Conservation (phyloP, 257 asterid species). For the Solanum tacnaense region DNA sequence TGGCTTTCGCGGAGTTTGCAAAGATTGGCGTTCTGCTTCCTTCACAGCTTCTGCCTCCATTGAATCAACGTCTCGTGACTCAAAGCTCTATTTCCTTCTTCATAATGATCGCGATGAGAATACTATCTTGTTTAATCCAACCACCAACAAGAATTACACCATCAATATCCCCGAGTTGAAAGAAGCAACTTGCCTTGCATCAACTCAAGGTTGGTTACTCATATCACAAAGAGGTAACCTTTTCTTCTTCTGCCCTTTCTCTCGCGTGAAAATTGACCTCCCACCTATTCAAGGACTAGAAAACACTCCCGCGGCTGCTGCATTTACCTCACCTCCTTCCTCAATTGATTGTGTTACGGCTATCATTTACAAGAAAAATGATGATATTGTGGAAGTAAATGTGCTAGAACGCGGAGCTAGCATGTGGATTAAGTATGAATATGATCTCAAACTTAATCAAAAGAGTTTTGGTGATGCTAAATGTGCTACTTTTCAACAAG, state of each 20-base stretch:
- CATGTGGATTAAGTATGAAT: not conserved
- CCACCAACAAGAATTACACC: not conserved
- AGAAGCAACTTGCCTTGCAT: slow-evolving; percentile 14
- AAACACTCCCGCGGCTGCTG: slow-evolving; percentile 3
- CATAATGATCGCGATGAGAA: not conserved
- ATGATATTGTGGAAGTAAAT: not conserved
- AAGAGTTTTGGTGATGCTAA: not conserved
- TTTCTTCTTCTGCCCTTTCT: slow-evolving; percentile 30
- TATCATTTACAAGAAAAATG: not conserved
- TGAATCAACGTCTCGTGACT: not conserved
- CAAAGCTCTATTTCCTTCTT: slow-evolving; percentile 1
- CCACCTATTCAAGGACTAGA: slow-evolving; percentile 8
- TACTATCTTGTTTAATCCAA: not conserved
- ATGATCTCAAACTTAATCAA: not conserved
- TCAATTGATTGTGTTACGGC: slow-evolving; percentile 4
- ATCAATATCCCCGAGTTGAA: slow-evolving; percentile 17
- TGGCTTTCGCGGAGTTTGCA: slow-evolving; percentile 16
- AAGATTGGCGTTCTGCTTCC: slow-evolving; percentile 16
- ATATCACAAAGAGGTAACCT: slow-evolving; percentile 3
- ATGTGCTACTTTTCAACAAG: not conserved
- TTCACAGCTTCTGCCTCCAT: slow-evolving; percentile 1
- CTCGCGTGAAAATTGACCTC: slow-evolving; percentile 12
- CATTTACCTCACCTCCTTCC: slow-evolving; percentile 14
- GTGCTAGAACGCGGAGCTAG: slow-evolving; percentile 1
- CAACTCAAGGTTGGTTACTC: slow-evolving; percentile 21